Evolutionary conservation across 306 rosid species (phyloP).

Genomic region (Fragaria ananassa): DNA sequence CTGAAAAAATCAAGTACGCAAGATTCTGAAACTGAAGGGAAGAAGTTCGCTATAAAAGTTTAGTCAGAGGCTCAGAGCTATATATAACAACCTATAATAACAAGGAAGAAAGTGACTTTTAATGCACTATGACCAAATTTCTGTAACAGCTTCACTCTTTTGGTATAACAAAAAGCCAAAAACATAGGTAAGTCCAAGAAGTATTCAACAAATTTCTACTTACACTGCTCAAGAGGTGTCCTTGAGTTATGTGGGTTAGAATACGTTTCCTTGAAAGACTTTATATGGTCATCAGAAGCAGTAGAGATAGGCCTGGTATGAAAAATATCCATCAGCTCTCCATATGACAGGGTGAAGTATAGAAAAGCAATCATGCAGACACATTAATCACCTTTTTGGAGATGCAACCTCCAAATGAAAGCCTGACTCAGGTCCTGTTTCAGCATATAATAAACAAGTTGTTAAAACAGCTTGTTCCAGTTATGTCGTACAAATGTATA

Average conservation of each 20-base stretch:
- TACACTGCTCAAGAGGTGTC: conserved; percentile 49
- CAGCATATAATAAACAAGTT: conserved; percentile 29
- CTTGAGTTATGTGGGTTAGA: conserved; percentile 34
- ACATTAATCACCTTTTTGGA: conserved; percentile 53
- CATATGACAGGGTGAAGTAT: conserved; percentile 6
- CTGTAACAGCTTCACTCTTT: conserved; percentile 16
- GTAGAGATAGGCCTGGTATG: conserved; percentile 39
- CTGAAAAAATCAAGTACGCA: conserved; percentile 71
- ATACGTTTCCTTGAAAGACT: conserved; percentile 26
- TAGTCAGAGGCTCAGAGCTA: neutral
- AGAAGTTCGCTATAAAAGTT: conserved; percentile 1
- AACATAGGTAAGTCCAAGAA: neutral
- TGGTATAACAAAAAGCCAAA: conserved; percentile 12
- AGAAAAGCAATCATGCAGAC: conserved; percentile 11
- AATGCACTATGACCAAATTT: conserved; percentile 13
- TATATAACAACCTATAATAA: neutral
- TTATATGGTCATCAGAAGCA: conserved; percentile 29
- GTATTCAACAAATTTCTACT: conserved; percentile 26
- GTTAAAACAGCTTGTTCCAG: conserved; percentile 24
- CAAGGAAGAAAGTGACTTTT: conserved; percentile 9
- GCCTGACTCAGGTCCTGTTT: conserved; percentile 45
- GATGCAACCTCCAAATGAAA: conserved; percentile 43
- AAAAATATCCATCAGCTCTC: conserved; percentile 25
- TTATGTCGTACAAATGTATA: conserved; percentile 2
- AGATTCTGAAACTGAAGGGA: conserved; percentile 44